Evolutionary conservation across 768 basidiomycete genomes (phyloP).

Genomic region (Amanita exitialis): DNA sequence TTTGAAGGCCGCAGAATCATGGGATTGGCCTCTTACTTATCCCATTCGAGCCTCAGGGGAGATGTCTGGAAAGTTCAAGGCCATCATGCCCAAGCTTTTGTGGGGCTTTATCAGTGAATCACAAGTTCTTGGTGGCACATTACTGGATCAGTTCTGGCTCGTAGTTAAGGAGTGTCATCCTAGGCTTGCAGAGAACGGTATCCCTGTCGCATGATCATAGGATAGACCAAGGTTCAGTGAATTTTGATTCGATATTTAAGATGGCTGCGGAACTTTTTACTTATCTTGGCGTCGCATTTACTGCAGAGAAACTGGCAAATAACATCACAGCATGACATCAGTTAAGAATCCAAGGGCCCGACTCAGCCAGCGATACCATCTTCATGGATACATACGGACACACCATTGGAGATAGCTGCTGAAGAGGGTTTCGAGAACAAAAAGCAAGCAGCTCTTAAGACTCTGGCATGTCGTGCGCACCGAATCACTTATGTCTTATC

Average conservation of each 20-base stretch:
- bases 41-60: constrained; percentile 7
- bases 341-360: neutral
- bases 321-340: neutral
- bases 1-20: constrained; percentile 10
- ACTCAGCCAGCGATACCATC: neutral
- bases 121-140: constrained; percentile 10
- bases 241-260: constrained; percentile 6
- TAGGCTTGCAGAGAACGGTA: constrained; percentile 13
- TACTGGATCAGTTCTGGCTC: constrained; percentile 11
- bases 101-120: constrained; percentile 13
- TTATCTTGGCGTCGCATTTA: constrained; percentile 6
- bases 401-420: neutral
- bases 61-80: constrained; percentile 8
- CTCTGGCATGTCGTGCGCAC: neutral
- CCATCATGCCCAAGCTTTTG: constrained; percentile 8
- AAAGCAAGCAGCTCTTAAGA: neutral
- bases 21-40: constrained; percentile 12
- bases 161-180: constrained; percentile 12
- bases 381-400: neutral
- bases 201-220: neutral
- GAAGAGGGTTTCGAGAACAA: neutral
- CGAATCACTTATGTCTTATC: too few relatives aligned
- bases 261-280: constrained; percentile 8
- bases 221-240: constrained; percentile 4
- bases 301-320: neutral